These are phyloP conservation scores for Tubosaeta sp. DNA, from an alignment of 768 basidiomycete genomes.

Conservation along the genomic window DNA sequence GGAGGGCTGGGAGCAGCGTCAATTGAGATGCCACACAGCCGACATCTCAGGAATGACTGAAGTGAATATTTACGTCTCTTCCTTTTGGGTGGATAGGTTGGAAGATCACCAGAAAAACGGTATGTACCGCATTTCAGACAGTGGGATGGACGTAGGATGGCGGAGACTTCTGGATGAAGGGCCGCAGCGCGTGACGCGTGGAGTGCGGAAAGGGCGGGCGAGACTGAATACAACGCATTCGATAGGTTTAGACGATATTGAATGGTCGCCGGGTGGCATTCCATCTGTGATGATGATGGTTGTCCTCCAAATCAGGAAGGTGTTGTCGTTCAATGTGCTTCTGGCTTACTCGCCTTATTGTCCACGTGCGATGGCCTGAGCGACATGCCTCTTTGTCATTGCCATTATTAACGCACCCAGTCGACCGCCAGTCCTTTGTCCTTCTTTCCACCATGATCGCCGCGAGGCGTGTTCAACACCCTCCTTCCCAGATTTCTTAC, in stretches of 20 bases:
- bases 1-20: not conserved
- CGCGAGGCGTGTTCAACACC: constrained; percentile 19
- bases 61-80: constrained; percentile 14
- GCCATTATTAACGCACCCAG: constrained; percentile 6
- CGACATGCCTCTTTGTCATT: constrained; percentile 9
- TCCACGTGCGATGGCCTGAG: constrained; percentile 4
- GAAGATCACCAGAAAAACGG: constrained; percentile 38
- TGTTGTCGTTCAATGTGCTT: constrained; percentile 18
- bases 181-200: constrained; percentile 44
- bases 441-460: constrained; percentile 22
- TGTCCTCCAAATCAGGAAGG: constrained; percentile 24
- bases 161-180: constrained; percentile 26
- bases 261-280: constrained; percentile 16
- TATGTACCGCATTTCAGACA: constrained; percentile 55
- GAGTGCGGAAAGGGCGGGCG: constrained; percentile 58
- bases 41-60: constrained; percentile 13
- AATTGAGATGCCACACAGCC: constrained; percentile 16
- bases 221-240: constrained; percentile 43
- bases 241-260: constrained; percentile 49
- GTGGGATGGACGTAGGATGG: constrained; percentile 23
- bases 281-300: not conserved
- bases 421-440: not conserved
- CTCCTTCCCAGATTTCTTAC: constrained; percentile 12
- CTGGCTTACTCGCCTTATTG: constrained; percentile 12
- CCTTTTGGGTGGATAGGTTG: constrained; percentile 27